These are phyloP conservation scores for Calonectria naviculata DNA, from an alignment of 2,329 filamentous ascomycete species.

Conservation along the genomic window DNA sequence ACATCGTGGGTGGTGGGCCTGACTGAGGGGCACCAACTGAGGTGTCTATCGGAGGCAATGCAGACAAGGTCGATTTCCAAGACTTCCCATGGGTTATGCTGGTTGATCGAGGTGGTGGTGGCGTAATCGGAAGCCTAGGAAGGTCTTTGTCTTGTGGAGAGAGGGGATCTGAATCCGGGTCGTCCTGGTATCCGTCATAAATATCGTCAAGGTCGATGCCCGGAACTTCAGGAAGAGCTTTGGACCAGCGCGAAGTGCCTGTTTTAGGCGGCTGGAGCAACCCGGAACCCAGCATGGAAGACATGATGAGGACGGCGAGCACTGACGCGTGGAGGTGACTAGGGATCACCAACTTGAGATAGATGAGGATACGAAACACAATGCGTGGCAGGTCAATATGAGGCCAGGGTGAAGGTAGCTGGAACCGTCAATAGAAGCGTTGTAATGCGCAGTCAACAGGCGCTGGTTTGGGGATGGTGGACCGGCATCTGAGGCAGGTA, in stretches of 20 bases:
- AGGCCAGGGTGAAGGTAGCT: background rate
- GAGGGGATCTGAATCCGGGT: slow-evolving; percentile 24
- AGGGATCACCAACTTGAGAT: slow-evolving; percentile 34
- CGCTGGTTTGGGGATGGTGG: slow-evolving; percentile 4
- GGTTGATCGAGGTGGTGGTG: slow-evolving; percentile 39
- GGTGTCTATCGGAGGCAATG: slow-evolving; percentile 35
- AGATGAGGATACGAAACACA: slow-evolving; percentile 41
- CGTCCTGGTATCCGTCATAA: slow-evolving; percentile 36
- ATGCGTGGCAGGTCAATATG: slow-evolving; percentile 24
- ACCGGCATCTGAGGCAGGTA: slow-evolving; percentile 15
- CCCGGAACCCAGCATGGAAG: slow-evolving; percentile 36
- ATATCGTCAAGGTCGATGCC: slow-evolving; percentile 31
- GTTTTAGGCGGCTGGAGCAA: slow-evolving; percentile 44
- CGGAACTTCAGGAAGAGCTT: slow-evolving; percentile 65
- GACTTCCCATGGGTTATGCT: slow-evolving; percentile 38
- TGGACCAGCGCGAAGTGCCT: slow-evolving; percentile 67
- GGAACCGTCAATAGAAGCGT: slow-evolving; percentile 4
- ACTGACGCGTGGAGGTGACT: slow-evolving; percentile 23
- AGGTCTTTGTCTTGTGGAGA: slow-evolving; percentile 36
- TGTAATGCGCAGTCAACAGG: slow-evolving; percentile 13
- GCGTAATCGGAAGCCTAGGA: slow-evolving; percentile 33
- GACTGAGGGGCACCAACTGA: slow-evolving; percentile 30
- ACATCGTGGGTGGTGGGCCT: slow-evolving; percentile 35
- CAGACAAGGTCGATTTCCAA: slow-evolving; percentile 32
- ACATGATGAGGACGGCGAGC: slow-evolving; percentile 24